Evolutionary conservation across 2,329 filamentous ascomycete genomes (phyloP).

Genomic region (Penicillium sp.): DNA sequence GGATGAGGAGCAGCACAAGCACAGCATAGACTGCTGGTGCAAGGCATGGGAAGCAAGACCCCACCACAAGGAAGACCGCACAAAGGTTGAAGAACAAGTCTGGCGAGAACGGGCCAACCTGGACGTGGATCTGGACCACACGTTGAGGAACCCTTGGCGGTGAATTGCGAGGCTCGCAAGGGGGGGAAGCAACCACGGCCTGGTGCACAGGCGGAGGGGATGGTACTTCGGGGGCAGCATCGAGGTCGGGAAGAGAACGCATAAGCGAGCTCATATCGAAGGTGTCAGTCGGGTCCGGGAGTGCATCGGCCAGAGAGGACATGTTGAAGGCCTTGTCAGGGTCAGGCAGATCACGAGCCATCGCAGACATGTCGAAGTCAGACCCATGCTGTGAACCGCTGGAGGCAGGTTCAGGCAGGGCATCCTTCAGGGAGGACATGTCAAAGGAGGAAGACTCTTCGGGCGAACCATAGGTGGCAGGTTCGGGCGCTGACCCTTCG

Average conservation of each 20-base stretch:
- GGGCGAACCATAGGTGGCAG: neutral
- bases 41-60: neutral
- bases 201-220: neutral
- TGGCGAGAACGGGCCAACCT: neutral
- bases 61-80: neutral
- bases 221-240: neutral
- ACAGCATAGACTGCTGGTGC: neutral
- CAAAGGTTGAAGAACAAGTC: neutral
- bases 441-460: neutral
- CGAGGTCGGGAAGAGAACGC: neutral
- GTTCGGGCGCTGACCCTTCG: neutral
- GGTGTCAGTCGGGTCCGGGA: neutral
- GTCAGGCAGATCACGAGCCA: neutral
- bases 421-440: neutral
- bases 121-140: neutral
- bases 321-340: neutral
- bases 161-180: neutral
- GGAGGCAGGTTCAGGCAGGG: neutral
- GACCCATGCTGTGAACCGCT: neutral
- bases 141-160: neutral
- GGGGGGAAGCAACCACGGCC: neutral
- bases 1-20: neutral
- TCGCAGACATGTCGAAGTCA: neutral
- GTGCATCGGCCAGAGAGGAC: neutral
- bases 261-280: neutral